phyloP scores from a whole-genome alignment of 208 protist species.

The Leishmania major region DNA sequence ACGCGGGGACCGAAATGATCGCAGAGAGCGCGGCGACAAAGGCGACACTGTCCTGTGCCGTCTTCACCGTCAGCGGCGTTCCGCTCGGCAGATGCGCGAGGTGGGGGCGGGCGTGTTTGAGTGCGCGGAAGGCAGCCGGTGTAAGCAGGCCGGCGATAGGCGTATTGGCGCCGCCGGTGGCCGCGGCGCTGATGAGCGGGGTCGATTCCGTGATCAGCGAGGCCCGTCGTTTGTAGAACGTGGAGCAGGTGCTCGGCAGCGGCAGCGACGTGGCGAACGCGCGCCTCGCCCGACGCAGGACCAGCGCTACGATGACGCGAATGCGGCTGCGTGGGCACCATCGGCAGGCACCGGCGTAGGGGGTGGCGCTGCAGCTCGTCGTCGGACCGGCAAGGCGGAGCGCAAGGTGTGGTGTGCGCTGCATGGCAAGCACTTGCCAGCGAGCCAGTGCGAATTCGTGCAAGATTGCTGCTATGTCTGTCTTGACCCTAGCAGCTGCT shows the following conservation, averaged over 20 bases:
- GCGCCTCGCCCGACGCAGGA: conserved; percentile 8
- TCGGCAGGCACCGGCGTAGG: conserved; percentile 12
- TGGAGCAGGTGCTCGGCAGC: conserved; percentile 1
- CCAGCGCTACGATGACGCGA: conserved; percentile 30
- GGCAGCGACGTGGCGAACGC: conserved; percentile 22
- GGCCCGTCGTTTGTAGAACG: conserved; percentile 17
- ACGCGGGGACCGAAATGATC: conserved; percentile 44
- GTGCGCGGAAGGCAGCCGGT: conserved; percentile 54
- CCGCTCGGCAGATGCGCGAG: conserved; percentile 69
- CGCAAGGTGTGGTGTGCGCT: conserved; percentile 80
- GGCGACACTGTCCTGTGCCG: conserved; percentile 63
- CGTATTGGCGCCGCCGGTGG: conserved; percentile 16
- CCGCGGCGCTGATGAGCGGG: conserved; percentile 12
- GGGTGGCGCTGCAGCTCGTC: conserved; percentile 12
- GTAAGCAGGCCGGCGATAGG: conserved; percentile 23
- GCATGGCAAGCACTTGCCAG: conserved; percentile 77
- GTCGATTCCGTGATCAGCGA: conserved; percentile 14
- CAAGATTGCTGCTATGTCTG: conserved; percentile 85
- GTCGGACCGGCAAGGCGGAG: conserved; percentile 32
- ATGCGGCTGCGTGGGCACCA: conserved; percentile 28
- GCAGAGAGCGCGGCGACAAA: conserved; percentile 46
- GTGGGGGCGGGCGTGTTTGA: conserved; percentile 72
- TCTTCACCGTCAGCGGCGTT: conserved; percentile 69
- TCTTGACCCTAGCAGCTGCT: conserved; percentile 65
- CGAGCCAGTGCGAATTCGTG: conserved; percentile 52